phyloP scores from a whole-genome alignment of 2,329 filamentous ascomycete species.

The Aspergillus costaricaensis region DNA sequence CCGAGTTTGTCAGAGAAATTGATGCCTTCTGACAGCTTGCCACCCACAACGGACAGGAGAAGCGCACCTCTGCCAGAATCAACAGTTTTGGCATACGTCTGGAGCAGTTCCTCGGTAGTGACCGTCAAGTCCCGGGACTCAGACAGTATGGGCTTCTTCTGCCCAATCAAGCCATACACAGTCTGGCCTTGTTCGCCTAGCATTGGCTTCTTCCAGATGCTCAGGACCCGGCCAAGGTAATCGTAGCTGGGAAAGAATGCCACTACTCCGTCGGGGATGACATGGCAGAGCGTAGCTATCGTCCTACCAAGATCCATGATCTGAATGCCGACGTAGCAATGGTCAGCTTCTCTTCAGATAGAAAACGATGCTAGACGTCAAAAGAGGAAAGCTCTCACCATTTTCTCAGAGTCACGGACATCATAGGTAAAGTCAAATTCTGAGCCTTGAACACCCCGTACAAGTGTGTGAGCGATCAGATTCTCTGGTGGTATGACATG shows the following conservation, averaged over 20 bases:
- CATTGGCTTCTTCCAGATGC: constrained; percentile 58
- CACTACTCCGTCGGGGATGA: constrained; percentile 85
- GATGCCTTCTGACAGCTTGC: constrained; percentile 95
- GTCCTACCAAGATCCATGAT: constrained; percentile 73
- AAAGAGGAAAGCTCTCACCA: constrained; percentile 46
- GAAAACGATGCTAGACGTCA: neutral
- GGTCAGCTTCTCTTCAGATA: constrained; percentile 11
- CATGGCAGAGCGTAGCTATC: constrained; percentile 68
- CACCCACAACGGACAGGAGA: constrained; percentile 86
- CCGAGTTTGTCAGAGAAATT: constrained; percentile 94
- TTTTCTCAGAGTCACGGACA: constrained; percentile 66
- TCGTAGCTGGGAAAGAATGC: constrained; percentile 95
- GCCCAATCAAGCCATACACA: constrained; percentile 34
- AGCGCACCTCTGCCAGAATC: constrained; percentile 67
- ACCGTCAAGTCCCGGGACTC: constrained; percentile 48
- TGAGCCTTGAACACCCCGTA: constrained; percentile 47
- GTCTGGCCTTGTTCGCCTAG: constrained; percentile 29
- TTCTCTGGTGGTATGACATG: constrained; percentile 87
- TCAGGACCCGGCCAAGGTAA: constrained; percentile 75
- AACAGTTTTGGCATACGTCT: constrained; percentile 71
- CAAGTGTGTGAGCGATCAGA: constrained; percentile 75
- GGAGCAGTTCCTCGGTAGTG: constrained; percentile 68
- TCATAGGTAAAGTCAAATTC: constrained; percentile 88
- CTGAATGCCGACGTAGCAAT: constrained; percentile 26
- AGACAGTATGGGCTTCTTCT: constrained; percentile 54